Evolutionary conservation across 108 stramenopile genomes (phyloP).

Genomic region (Cyclotella sp.): DNA sequence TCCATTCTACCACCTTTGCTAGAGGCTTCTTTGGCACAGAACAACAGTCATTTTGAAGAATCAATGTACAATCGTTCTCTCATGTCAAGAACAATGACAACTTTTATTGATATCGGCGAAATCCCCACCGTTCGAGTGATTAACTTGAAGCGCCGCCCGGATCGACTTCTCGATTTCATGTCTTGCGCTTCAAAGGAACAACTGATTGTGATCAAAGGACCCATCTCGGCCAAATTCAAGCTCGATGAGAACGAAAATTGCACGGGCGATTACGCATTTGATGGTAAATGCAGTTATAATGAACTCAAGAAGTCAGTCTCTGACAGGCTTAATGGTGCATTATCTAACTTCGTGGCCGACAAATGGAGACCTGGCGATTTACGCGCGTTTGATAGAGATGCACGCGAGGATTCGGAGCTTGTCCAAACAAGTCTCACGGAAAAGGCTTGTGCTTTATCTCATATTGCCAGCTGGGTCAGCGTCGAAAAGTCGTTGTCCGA

Average conservation of each 20-base stretch:
- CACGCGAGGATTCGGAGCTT: slow-evolving; percentile 52
- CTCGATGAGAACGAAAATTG: slow-evolving; percentile 37
- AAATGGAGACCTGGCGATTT: slow-evolving; percentile 82
- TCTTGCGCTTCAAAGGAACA: slow-evolving; percentile 58
- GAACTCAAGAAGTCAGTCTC: slow-evolving; percentile 47
- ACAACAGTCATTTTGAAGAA: background rate
- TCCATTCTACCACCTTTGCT: slow-evolving; percentile 21
- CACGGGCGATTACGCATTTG: slow-evolving; percentile 66
- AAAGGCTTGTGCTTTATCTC: slow-evolving; percentile 77
- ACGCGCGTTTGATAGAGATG: slow-evolving; percentile 75
- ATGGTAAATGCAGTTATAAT: slow-evolving; percentile 57
- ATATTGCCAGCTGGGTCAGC: slow-evolving; percentile 75
- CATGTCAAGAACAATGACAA: slow-evolving; percentile 31
- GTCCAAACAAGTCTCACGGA: slow-evolving; percentile 65
- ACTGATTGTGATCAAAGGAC: slow-evolving; percentile 63
- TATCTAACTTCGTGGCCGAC: slow-evolving; percentile 58
- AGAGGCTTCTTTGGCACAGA: background rate
- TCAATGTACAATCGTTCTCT: background rate
- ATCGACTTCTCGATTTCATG: slow-evolving; percentile 64
- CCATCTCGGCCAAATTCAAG: slow-evolving; percentile 33
- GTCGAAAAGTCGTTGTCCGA: slow-evolving; percentile 34
- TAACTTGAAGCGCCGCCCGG: slow-evolving; percentile 71
- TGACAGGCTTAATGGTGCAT: slow-evolving; percentile 26
- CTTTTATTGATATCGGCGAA: slow-evolving; percentile 42
- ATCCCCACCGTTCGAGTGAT: slow-evolving; percentile 65